These are phyloP conservation scores for Chlamydomonas schloesseri DNA, from an alignment of 139 green algal genomes.

Conservation along the genomic window DNA sequence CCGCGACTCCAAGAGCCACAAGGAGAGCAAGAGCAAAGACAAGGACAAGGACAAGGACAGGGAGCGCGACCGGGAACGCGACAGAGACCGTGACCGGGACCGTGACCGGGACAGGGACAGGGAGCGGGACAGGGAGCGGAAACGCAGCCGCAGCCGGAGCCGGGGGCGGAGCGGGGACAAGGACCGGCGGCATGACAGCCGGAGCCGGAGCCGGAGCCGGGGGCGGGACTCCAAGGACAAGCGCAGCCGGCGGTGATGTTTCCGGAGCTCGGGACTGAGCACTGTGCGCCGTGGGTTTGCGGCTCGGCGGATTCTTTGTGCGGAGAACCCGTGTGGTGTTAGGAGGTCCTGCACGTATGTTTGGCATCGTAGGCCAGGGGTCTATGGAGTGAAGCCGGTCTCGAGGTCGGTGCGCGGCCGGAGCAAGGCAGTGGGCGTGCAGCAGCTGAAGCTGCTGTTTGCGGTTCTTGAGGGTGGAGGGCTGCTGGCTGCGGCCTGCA, in stretches of 20 bases:
- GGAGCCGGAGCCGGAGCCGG: not conserved
- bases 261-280: no score
- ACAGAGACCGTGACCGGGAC: not conserved
- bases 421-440: no score
- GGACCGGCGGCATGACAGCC: not conserved
- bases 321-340: no score
- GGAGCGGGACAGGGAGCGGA: not conserved
- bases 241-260: not conserved
- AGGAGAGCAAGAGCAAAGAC: constrained; percentile 23
- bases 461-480: no score
- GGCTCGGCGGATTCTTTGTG: no score
- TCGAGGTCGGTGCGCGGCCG: no score
- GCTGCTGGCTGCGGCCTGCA: no score
- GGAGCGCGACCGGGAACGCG: constrained; percentile 14
- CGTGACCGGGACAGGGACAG: not conserved
- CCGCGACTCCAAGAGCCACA: not conserved
- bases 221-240: not conserved
- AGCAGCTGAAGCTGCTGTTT: no score
- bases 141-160: not conserved
- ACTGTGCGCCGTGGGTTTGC: no score
- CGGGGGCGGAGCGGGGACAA: not conserved
- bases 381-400: no score
- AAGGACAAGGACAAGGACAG: not conserved
- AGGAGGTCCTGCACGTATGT: no score
- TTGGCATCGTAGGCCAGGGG: no score